These are phyloP conservation scores for Cladorrhinum samala DNA, from an alignment of 495 filamentous ascomycete genomes.

Conservation along the genomic window DNA sequence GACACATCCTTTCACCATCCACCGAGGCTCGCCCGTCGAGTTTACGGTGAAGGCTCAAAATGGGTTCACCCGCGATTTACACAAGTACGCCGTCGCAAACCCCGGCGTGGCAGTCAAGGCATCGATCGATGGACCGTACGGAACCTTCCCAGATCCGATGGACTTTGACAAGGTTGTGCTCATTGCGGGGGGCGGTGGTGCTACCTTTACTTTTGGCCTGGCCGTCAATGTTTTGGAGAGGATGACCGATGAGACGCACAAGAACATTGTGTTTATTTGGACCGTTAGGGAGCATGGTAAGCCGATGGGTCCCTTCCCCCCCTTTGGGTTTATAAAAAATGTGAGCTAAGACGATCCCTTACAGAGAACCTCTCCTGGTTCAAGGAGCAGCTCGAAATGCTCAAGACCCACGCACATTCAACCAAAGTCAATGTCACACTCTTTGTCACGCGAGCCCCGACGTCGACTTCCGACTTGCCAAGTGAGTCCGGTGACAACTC, in stretches of 20 bases:
- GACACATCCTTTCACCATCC: constrained; percentile 59
- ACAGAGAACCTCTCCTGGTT: constrained; percentile 44
- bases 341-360: too few species aligned
- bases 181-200: constrained; percentile 54
- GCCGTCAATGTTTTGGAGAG: constrained; percentile 44
- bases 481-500: background rate
- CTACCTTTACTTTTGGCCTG: constrained; percentile 52
- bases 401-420: constrained; percentile 36
- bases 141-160: constrained; percentile 50
- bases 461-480: constrained; percentile 6
- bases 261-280: constrained; percentile 53
- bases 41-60: constrained; percentile 51
- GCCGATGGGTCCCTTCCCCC: too few species aligned
- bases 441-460: constrained; percentile 36
- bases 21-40: constrained; percentile 44
- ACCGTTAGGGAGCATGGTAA: constrained; percentile 44
- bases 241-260: constrained; percentile 34
- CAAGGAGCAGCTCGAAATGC: constrained; percentile 40
- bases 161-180: constrained; percentile 52
- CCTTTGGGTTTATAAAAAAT: too few species aligned
- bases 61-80: constrained; percentile 52
- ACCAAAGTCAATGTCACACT: constrained; percentile 41
- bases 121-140: constrained; percentile 55
- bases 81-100: constrained; percentile 42
- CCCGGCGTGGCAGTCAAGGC: constrained; percentile 43